These are phyloP conservation scores for Odonthalia washingtoniensis DNA, from an alignment of 31 red algal species.

Conservation along the genomic window DNA sequence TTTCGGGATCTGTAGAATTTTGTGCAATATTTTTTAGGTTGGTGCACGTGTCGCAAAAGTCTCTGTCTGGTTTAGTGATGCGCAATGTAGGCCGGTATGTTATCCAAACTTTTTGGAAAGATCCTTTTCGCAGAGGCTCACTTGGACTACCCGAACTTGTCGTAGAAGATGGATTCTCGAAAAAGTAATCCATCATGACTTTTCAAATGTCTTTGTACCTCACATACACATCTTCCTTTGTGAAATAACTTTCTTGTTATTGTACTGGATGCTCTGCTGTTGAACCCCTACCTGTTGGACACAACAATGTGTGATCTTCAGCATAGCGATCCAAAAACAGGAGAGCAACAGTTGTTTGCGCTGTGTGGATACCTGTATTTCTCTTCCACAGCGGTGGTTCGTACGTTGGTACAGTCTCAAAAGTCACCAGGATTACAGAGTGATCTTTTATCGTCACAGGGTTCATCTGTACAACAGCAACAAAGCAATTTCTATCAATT, in stretches of 20 bases:
- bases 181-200: not conserved
- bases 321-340: not conserved
- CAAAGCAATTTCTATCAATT: not conserved
- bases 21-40: too few relatives aligned
- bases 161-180: too few relatives aligned
- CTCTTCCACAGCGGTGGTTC: not conserved
- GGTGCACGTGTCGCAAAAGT: too few relatives aligned
- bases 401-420: not conserved
- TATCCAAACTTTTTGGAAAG: too few relatives aligned
- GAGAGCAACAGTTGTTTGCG: not conserved
- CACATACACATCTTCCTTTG: not conserved
- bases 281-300: not conserved
- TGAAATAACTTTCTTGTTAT: not conserved
- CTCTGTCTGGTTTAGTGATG: too few relatives aligned
- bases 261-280: not conserved
- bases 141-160: too few relatives aligned
- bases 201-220: not conserved
- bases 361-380: not conserved
- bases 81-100: too few relatives aligned
- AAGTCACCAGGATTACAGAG: not conserved
- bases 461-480: not conserved
- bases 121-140: too few relatives aligned
- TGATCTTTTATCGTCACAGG: not conserved
- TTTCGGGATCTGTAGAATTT: too few relatives aligned
- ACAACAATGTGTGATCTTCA: not conserved